A percentile compares a stretch with the other conserved stretches of the same genome.
Conservation (phyloP, 108 stramenopile species). For the Cyclotella cryptica region DNA sequence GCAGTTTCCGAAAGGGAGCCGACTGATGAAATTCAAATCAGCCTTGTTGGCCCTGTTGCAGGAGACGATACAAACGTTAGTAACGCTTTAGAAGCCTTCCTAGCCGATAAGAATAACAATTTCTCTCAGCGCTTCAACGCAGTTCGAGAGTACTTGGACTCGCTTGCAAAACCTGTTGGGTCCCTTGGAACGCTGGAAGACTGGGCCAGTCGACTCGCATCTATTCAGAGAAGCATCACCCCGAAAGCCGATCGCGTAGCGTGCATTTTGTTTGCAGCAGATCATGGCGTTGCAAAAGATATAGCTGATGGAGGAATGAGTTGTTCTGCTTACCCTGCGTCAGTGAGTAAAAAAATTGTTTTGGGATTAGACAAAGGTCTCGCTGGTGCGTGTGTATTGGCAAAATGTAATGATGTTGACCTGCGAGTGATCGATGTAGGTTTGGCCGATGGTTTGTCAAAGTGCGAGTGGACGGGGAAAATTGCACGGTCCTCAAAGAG, state of each 20-base stretch:
- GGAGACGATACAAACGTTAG: not conserved
- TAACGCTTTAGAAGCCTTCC: constrained; percentile 17
- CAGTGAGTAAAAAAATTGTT: constrained; percentile 68
- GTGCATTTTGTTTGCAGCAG: constrained; percentile 80
- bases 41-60: not conserved
- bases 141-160: constrained; percentile 63
- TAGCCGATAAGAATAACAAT: constrained; percentile 8
- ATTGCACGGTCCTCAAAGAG: constrained; percentile 44
- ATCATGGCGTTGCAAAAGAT: constrained; percentile 76
- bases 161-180: constrained; percentile 82
- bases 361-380: constrained; percentile 60
- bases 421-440: constrained; percentile 81
- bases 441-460: constrained; percentile 40
- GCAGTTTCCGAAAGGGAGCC: not conserved
- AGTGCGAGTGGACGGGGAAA: constrained; percentile 30
- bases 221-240: constrained; percentile 52
- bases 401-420: constrained; percentile 53
- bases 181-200: constrained; percentile 80
- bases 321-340: constrained; percentile 76
- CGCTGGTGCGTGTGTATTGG: constrained; percentile 72
- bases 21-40: constrained; percentile 7
- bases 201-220: constrained; percentile 68
- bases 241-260: constrained; percentile 46
- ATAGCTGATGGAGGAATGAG: constrained; percentile 66
- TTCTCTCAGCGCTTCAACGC: constrained; percentile 56